Conservation (phyloP, 2,329 filamentous ascomycete species). For the Capronia americana region DNA sequence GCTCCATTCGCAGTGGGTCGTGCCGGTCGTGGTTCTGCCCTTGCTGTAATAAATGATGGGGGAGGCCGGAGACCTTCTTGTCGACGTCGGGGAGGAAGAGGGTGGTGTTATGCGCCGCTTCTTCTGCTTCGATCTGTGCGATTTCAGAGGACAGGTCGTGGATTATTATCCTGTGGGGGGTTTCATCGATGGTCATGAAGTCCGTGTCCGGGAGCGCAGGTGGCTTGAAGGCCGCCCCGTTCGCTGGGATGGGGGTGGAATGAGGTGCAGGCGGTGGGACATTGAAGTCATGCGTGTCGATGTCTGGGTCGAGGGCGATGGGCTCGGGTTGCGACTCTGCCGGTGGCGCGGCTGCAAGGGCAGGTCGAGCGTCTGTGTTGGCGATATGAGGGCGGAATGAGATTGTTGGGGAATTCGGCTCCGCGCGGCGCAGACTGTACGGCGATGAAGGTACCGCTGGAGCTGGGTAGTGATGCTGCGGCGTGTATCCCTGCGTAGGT, state of each 20-base stretch:
- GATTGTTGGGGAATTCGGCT: constrained; percentile 10
- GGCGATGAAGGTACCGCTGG: constrained; percentile 15
- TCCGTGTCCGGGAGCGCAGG: constrained; percentile 53
- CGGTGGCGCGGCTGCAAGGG: constrained; percentile 2
- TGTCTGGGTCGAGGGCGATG: not conserved
- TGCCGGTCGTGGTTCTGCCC: constrained; percentile 10
- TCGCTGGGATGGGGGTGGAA: constrained; percentile 10
- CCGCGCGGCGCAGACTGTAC: not conserved
- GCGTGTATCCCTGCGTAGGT: not conserved
- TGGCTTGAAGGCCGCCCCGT: not conserved
- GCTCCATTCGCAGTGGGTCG: not conserved
- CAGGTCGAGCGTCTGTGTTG: constrained; percentile 28
- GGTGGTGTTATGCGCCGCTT: constrained; percentile 57
- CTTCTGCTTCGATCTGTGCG: constrained; percentile 67
- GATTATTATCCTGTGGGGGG: constrained; percentile 86
- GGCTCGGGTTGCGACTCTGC: not conserved
- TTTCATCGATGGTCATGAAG: constrained; percentile 83
- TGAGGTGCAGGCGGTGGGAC: constrained; percentile 3
- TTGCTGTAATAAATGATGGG: constrained; percentile 65
- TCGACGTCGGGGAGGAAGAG: constrained; percentile 82
- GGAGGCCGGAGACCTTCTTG: constrained; percentile 75
- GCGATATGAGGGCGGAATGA: constrained; percentile 24
- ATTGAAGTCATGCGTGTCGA: constrained; percentile 7
- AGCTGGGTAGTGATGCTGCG: not conserved
- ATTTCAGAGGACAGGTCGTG: constrained; percentile 89